Percentiles rank a stretch among this genome's conserved stretches.
Evolutionary conservation across 2,329 filamentous ascomycete genomes (phyloP).

Genomic region (Fusarium tupiense): DNA sequence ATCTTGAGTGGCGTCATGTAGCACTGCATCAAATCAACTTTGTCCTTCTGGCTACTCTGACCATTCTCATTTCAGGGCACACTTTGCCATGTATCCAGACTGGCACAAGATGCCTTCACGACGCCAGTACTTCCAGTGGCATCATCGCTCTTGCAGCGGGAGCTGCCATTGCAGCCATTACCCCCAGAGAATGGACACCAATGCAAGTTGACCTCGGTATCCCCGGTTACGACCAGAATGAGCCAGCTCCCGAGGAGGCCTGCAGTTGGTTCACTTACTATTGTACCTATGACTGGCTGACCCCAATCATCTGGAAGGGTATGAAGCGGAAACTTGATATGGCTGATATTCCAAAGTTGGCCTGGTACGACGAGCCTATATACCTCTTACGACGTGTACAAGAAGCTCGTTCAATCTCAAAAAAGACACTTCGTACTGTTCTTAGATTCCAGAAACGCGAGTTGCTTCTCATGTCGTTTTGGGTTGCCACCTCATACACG

Average conservation of each 20-base stretch:
- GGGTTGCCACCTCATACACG: slow-evolving; percentile 49
- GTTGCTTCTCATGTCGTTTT: slow-evolving; percentile 57
- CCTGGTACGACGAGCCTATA: slow-evolving; percentile 66
- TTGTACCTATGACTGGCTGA: slow-evolving; percentile 62
- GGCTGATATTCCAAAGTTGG: slow-evolving; percentile 58
- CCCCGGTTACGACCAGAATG: slow-evolving; percentile 50
- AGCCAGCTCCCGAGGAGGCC: slow-evolving; percentile 61
- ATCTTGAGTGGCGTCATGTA: slow-evolving; percentile 57
- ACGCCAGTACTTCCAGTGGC: slow-evolving; percentile 47
- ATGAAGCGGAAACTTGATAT: slow-evolving; percentile 56
- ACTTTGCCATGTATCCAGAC: slow-evolving; percentile 57
- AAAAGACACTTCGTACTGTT: slow-evolving; percentile 57
- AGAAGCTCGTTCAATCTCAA: slow-evolving; percentile 54
- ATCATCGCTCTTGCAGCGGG: slow-evolving; percentile 51
- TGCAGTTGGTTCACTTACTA: slow-evolving; percentile 65
- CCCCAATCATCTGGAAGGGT: slow-evolving; percentile 59
- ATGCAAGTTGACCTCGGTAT: slow-evolving; percentile 53
- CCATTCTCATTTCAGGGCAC: slow-evolving; percentile 50
- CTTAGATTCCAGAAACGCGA: slow-evolving; percentile 56
- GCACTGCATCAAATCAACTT: slow-evolving; percentile 61
- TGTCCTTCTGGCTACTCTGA: slow-evolving; percentile 50
- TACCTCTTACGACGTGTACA: slow-evolving; percentile 57
- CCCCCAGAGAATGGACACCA: slow-evolving; percentile 62
- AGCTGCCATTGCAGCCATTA: slow-evolving; percentile 53
- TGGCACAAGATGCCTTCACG: slow-evolving; percentile 44